Evolutionary conservation across 768 basidiomycete species (phyloP), one percentile per base, ranked within the genome.

Genomic region (Suillus americanus): DNA sequence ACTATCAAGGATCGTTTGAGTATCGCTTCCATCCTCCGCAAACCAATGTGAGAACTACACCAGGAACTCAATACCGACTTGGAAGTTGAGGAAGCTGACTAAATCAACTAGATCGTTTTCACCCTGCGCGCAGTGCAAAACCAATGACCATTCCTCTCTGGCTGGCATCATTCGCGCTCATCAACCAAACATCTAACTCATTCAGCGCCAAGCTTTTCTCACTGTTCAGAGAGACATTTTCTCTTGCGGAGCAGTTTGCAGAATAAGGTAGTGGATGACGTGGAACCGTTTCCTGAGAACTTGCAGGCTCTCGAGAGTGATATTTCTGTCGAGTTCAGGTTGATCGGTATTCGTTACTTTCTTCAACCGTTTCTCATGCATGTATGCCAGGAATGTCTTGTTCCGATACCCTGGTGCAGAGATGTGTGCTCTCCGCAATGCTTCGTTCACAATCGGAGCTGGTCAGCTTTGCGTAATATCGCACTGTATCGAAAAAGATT

Each of bases 401-500:
- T 93, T 92, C 76, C 79, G 74, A 50, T 93, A 93, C 70, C 88
- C 90, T 0, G 85, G 71, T 71, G 78, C 75, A 68, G 82, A 71
- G 62, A 70, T 38, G 72, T 80, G 83, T 64, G 91, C 90, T 1
- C 73, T 94, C 37, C 78, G 73, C 5, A 78, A 86, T 54, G 82
- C 89, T 18, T 92, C 88, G 1, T 94, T 93, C 77, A 89, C 82
- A 71, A 83, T 94, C 25, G 77, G 78, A 45, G 80, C 80, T 55
- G 91, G 92, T 0, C 89, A 91, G 66, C 82, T 94, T 57, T 92
- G 91, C 71, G 91, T 91, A 74, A 46, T n/a, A n/a, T n/a, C n/a
- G n/a, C n/a, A n/a, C n/a, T n/a, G n/a, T n/a, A n/a, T n/a, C n/a
- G n/a, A n/a, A n/a, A n/a, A n/a, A n/a, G n/a, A n/a, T n/a, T n/a